phyloP scores from a whole-genome alignment of 2,329 filamentous ascomycete genomes.

The Gliomastix tumulicola region DNA sequence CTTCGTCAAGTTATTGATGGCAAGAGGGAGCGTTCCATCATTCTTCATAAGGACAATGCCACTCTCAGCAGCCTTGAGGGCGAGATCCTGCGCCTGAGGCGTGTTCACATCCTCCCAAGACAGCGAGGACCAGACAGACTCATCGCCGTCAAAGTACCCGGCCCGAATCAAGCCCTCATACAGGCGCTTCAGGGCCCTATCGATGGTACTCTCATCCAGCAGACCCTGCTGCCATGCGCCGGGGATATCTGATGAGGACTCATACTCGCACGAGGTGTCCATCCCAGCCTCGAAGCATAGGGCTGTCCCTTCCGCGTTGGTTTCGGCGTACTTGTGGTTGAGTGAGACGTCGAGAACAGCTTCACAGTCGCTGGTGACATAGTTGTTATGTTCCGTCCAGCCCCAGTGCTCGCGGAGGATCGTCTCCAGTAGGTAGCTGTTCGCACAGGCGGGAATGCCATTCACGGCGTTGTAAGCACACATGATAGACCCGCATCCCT shows the following conservation, averaged over 20 bases:
- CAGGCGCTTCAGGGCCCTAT: conserved; percentile 24
- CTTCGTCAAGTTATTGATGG: conserved; percentile 9
- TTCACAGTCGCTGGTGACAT: conserved; percentile 60
- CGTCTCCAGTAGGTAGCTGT: conserved; percentile 53
- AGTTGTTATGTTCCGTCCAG: conserved; percentile 54
- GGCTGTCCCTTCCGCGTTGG: conserved; percentile 23
- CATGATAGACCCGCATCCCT: conserved; percentile 50
- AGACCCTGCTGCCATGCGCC: conserved; percentile 21
- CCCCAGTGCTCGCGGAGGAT: conserved; percentile 60
- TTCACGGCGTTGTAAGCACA: conserved; percentile 59
- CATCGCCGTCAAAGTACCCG: conserved; percentile 50
- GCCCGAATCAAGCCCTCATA: conserved; percentile 47
- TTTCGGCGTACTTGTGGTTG: conserved; percentile 29
- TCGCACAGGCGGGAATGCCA: conserved; percentile 57
- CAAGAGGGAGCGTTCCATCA: conserved; percentile 38
- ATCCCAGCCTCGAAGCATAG: conserved; percentile 24
- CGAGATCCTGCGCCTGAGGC: conserved; percentile 44
- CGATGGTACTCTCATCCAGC: conserved; percentile 14
- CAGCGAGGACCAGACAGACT: conserved; percentile 38
- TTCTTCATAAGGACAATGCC: conserved; percentile 48
- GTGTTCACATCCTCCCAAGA: conserved; percentile 49
- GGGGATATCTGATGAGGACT: conserved; percentile 14
- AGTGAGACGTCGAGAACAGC: conserved; percentile 51
- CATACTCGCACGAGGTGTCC: conserved; percentile 20
- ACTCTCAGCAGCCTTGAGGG: conserved; percentile 44